Percentiles rank a stretch among this genome's conserved stretches.
Conservation (phyloP, 768 basidiomycete genomes). For the Mycena haematopus region DNA sequence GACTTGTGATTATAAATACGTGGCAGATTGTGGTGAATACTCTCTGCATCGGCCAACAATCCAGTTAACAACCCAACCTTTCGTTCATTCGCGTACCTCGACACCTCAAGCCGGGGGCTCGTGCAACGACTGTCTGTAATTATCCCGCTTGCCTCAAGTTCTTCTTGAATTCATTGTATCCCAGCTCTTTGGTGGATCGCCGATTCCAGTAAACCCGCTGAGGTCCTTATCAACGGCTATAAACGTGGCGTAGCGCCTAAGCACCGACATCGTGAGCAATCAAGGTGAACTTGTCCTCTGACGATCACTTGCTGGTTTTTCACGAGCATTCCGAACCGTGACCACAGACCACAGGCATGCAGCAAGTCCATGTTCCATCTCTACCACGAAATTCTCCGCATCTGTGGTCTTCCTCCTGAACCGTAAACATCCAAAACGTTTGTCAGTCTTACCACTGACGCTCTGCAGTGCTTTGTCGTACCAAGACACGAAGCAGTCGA, state of each 20-base stretch:
- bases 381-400: slow-evolving; percentile 37
- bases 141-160: background rate
- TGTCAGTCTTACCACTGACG: background rate
- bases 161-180: slow-evolving; percentile 8
- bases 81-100: slow-evolving; percentile 60
- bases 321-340: background rate
- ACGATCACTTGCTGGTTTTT: background rate
- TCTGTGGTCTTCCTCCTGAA: slow-evolving; percentile 25
- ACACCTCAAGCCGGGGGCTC: slow-evolving; percentile 44
- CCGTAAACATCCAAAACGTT: slow-evolving; percentile 27
- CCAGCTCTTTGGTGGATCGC: slow-evolving; percentile 78
- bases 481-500: slow-evolving; percentile 47
- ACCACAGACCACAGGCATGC: slow-evolving; percentile 57
- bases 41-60: slow-evolving; percentile 56
- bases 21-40: slow-evolving; percentile 43
- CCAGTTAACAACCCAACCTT: slow-evolving; percentile 63
- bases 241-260: slow-evolving; percentile 79
- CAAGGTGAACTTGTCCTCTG: slow-evolving; percentile 49
- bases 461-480: slow-evolving; percentile 43
- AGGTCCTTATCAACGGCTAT: slow-evolving; percentile 82
- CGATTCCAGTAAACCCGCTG: slow-evolving; percentile 50
- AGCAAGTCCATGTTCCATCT: slow-evolving; percentile 61
- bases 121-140: slow-evolving; percentile 71
- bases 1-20: background rate
- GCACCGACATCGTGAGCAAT: slow-evolving; percentile 66